Evolutionary conservation across 805 yeast genomes (phyloP), one percentile per base, ranked within the genome.

Genomic region (Suhomyces vadensis): DNA sequence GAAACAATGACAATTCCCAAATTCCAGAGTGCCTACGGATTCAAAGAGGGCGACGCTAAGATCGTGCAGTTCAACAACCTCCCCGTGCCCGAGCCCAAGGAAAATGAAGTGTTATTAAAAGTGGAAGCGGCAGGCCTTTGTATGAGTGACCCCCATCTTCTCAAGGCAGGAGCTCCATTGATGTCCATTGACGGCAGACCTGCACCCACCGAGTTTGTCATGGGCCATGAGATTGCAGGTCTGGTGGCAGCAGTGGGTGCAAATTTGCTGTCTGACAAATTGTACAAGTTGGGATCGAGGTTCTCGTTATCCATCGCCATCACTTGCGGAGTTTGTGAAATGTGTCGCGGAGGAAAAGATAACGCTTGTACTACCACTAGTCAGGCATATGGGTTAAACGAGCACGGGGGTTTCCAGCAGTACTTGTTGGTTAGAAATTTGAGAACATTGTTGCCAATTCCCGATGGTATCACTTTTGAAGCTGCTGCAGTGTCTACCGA

Each of bases 151-250:
- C 59, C 69, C 14, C 75, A 71, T 47, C 57, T 71, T 16, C 57
- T 71, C 21, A 20, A 46, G 13, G 40, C 46, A 6, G 20, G 16
- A 29, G 51, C 52, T 2, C 54, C 54, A 27, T 35, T 47, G 36
- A 31, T 23, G 4, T 27, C 43, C 8, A 20, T 9, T 7, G 41
- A 35, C 13, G 44, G 48, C 22, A 50, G 47, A 10, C 41, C 43
- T 17, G 46, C 46, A 7, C 69, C 71, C 1, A 17, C 10, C 16
- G 25, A 26, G 9, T 67, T 71, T 50, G 65, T 71, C 9, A 69
- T 71, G 75, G 76, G 76, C 33, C 76, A 71, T 51, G 76, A 71
- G 48, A 65, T 71, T 20, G 71, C 75, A 1, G 76, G 76, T 1
- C 59, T 54, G 37, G 52, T 70, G 6, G 65, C 58, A 23, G 52